Base-by-base conservation (phyloP, 2,329 filamentous ascomycete genomes). In the Fusarium piperis region DNA sequence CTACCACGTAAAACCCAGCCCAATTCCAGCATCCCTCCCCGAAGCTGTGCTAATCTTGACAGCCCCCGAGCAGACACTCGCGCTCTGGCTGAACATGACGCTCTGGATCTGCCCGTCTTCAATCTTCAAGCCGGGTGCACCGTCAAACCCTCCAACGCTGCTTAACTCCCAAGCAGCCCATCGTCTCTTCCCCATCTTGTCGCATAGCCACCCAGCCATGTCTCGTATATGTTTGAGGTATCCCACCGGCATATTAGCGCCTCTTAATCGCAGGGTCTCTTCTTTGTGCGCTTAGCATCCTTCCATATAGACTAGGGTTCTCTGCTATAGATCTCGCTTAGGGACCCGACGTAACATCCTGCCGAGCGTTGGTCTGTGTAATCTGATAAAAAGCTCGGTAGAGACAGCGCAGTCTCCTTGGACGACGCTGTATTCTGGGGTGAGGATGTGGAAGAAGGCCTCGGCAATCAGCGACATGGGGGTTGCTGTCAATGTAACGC, bases 361-460 rank as follows among this genome's bases (percentile, higher is more conserved):
- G 44, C 48, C 15, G 64, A 63, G 38, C 36, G 56, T 41, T 38
- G 26, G 23, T 41, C 55, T 23, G 59, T 48, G 1, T 15, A 4
- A 33, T 32, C 36, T 23, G 62, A 62, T 2, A 68, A 8, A 13
- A 68, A 55, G 3, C 58, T 58, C 2, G 53, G 62, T 9, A 68
- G 33, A 68, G 3, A 68, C 65, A 5, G 65, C 65, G 6, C 65
- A 68, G 53, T 68, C 65, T 33, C 65, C 62, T 53, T 56, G 64
- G 13, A 65, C 12, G 4, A 23, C 6, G 15, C 32, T 62, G 16
- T 65, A 65, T 9, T 65, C n/a, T 3, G 6, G 12, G 5, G 65
- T 58, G 38, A 68, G 48, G 5, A 62, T 15, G 8, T 20, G 23
- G 20, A 65, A 68, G 18, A 62, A 59, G 36, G 53, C 28, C 3